These are phyloP conservation scores for Carex scoparia DNA, from an alignment of 176 grass and related monocot genomes.

Conservation along the genomic window DNA sequence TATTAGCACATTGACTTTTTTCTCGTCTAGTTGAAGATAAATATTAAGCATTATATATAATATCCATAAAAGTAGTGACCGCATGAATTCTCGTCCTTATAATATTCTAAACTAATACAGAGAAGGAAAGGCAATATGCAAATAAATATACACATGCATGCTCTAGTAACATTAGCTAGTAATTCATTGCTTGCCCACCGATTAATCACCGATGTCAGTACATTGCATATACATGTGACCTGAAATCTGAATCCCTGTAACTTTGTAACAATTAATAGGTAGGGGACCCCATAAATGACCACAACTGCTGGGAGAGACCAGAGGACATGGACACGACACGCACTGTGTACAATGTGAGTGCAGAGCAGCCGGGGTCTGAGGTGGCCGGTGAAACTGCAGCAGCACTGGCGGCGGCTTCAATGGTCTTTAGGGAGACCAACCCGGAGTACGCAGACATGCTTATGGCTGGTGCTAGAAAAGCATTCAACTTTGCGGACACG, in stretches of 20 bases:
- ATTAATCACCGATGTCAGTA: conserved; percentile 2
- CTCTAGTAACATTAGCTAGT: neutral
- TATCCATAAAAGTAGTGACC: too few species aligned
- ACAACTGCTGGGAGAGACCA: conserved; percentile 81
- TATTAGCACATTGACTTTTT: neutral
- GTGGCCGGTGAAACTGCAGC: conserved; percentile 88
- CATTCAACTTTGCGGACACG: conserved; percentile 77
- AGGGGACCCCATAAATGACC: conserved; percentile 71
- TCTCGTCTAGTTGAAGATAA: neutral
- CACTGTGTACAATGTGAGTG: conserved; percentile 80
- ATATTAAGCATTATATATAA: neutral
- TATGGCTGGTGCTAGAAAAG: conserved; percentile 40
- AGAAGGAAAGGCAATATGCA: neutral
- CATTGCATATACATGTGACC: neutral
- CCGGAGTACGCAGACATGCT: conserved; percentile 51
- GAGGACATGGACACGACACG: conserved; percentile 93
- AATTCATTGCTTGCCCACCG: neutral
- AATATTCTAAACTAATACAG: neutral
- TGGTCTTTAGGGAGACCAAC: conserved; percentile 65
- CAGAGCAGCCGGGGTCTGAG: conserved; percentile 58
- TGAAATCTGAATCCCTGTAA: neutral
- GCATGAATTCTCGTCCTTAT: neutral
- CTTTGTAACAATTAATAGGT: conserved; percentile 40
- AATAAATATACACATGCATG: neutral
- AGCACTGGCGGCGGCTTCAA: conserved; percentile 74